Base-by-base conservation (phyloP, 164 flowering plant species). In the Protea cynaroides region DNA sequence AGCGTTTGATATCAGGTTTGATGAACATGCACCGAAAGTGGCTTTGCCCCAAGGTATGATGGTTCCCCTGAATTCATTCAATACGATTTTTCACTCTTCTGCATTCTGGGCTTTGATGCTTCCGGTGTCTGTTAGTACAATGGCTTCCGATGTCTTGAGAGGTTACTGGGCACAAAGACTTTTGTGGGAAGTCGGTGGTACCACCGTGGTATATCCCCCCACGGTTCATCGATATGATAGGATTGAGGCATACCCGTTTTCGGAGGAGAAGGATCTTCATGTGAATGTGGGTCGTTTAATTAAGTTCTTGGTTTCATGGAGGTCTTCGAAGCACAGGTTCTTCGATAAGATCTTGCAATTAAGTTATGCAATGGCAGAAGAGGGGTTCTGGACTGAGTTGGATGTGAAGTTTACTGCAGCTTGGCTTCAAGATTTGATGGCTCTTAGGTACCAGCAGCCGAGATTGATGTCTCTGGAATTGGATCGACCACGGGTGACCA, bases 81-180 rank as follows among this genome's bases (percentile, higher is more conserved):
- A 92, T 68, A 92, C 99, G 1, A 58, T 95, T 25, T 89, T 80
- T 61, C 99, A 92, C 72, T 82, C 96, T 4, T 78, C 96, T 0
- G 96, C 99, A n/a, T 89, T 95, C 75, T 95, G 99, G 99, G 97
- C 75, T 40, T 67, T 95, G 74, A 91, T 95, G 99, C 85, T 95
- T 64, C 99, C 99, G 7, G 99, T 92, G 38, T 89, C 96, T 0
- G 85, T 95, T 66, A 95, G 99, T 66, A 68, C 89, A 15, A 95
- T 95, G 99, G 96, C 99, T 57, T 92, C 97, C 23, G 99, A 95
- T 78, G 82, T 95, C 6, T 65, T 95, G 74, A 85, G 99, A 72
- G 99, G 99, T 38, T 95, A 88, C 63, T 95, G 97, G 99, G 92
- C 82, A 19, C 98, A 94, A 74, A 83, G 99, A 81, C 81, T 95